A percentile compares a stretch with the other conserved stretches of the same genome.
phyloP scores from a whole-genome alignment of 352 stramenopile genomes.

The Globisporangium sylvaticum region DNA sequence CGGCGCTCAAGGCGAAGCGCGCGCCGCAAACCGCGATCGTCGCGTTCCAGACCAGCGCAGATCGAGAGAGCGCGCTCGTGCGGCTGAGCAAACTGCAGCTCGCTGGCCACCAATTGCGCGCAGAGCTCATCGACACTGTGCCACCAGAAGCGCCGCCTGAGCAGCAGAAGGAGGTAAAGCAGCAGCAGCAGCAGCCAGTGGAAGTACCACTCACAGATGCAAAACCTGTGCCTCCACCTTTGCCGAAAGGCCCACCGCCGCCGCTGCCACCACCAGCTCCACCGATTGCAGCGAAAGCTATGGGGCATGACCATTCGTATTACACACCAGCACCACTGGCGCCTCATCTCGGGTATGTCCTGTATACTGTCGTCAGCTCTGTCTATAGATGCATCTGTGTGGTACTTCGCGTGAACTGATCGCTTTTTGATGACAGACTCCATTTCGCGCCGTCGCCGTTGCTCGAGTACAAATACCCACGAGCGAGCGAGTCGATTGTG shows the following conservation, averaged over 20 bases:
- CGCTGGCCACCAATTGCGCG: conserved; percentile 43
- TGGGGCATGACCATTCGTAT: neutral
- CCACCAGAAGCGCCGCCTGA: neutral
- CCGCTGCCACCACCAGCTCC: conserved; percentile 20
- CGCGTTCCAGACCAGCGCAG: conserved; percentile 29
- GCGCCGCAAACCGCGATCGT: conserved; percentile 44
- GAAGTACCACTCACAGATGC: conserved; percentile 2
- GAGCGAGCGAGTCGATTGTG: conserved; percentile 67
- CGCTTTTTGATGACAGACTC: conserved; percentile 35
- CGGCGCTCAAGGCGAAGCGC: conserved; percentile 21
- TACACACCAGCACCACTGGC: conserved; percentile 48
- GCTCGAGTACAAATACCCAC: conserved; percentile 87
- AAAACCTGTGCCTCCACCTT: conserved; percentile 18
- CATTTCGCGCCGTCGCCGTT: conserved; percentile 80
- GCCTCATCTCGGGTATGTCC: conserved; percentile 64
- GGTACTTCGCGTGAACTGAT: neutral
- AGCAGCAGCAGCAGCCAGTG: neutral
- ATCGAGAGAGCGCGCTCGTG: conserved; percentile 32
- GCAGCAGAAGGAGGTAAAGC: neutral
- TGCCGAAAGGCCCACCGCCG: conserved; percentile 30
- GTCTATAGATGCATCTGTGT: neutral
- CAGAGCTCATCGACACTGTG: conserved; percentile 22
- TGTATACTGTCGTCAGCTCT: neutral
- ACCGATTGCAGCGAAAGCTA: neutral
- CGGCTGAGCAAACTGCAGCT: conserved; percentile 49